Evolutionary conservation across 192 early-diverging fungal genomes (phyloP).

Genomic region (Coemansia asiatica): DNA sequence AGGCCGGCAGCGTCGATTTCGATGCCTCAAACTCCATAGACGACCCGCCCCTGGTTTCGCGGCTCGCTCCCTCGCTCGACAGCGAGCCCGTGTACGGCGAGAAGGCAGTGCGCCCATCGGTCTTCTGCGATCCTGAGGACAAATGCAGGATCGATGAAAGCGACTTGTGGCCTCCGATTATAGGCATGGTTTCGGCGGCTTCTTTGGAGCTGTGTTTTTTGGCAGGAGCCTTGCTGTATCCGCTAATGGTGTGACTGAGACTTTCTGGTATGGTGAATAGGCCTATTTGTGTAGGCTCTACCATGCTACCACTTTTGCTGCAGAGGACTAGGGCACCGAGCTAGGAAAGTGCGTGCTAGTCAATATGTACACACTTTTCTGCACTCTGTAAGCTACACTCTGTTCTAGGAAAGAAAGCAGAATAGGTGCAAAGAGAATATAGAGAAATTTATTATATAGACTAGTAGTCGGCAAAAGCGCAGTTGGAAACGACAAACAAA

Average conservation of each 20-base stretch:
- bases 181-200: conserved; percentile 35
- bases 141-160: conserved; percentile 47
- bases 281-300: conserved; percentile 44
- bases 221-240: conserved; percentile 16
- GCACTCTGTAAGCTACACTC: neutral
- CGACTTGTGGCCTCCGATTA: conserved; percentile 49
- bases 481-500: neutral
- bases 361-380: neutral
- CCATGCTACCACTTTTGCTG: conserved; percentile 28
- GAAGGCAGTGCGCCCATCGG: conserved; percentile 35
- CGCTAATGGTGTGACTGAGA: conserved; percentile 33
- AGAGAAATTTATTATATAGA: neutral
- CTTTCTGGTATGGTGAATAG: conserved; percentile 50
- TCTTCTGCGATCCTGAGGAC: conserved; percentile 28
- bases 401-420: neutral
- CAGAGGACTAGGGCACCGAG: neutral
- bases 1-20: conserved; percentile 1
- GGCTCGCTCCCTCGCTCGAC: conserved; percentile 6
- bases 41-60: conserved; percentile 7
- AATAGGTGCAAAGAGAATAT: neutral
- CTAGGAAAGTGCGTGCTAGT: neutral
- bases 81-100: conserved; percentile 49
- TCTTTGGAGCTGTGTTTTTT: conserved; percentile 17
- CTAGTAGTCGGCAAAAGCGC: neutral
- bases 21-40: conserved; percentile 6